A percentile compares a stretch with the other conserved stretches of the same genome.
phyloP scores from a whole-genome alignment of 208 protist species.

The Crithidia sp. region DNA sequence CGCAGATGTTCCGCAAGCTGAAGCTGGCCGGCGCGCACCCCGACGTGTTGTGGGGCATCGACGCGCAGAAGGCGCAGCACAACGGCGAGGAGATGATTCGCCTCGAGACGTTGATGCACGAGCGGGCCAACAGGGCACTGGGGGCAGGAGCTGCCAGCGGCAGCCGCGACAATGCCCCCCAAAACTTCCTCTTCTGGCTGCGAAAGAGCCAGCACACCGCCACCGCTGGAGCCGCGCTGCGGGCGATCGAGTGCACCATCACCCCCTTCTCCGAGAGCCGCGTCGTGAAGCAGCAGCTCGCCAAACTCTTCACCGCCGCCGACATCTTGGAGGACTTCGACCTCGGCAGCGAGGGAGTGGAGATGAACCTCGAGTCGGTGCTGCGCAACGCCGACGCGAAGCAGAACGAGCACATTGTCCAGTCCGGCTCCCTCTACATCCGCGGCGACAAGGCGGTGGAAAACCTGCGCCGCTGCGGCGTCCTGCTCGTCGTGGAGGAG shows the following conservation, averaged over 20 bases:
- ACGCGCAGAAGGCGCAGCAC: slow-evolving; percentile 87
- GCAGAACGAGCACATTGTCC: slow-evolving; percentile 68
- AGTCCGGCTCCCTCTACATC: slow-evolving; percentile 70
- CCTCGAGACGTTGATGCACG: slow-evolving; percentile 81
- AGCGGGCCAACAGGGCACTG: slow-evolving; percentile 30
- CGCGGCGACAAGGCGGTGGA: slow-evolving; percentile 77
- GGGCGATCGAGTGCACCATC: slow-evolving; percentile 60
- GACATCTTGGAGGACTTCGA: slow-evolving; percentile 79
- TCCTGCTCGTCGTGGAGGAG: slow-evolving; percentile 77
- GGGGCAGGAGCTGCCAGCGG: not conserved
- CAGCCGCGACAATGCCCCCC: slow-evolving; percentile 30
- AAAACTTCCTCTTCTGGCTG: slow-evolving; percentile 80
- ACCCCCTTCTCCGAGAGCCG: slow-evolving; percentile 48
- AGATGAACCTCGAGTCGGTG: slow-evolving; percentile 70
- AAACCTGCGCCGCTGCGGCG: slow-evolving; percentile 72
- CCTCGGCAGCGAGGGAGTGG: slow-evolving; percentile 42
- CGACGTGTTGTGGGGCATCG: slow-evolving; percentile 83
- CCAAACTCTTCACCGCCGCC: slow-evolving; percentile 63
- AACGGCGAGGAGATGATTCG: slow-evolving; percentile 89
- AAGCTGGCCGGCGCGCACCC: slow-evolving; percentile 87
- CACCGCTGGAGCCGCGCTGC: slow-evolving; percentile 22
- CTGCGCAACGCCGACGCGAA: slow-evolving; percentile 71
- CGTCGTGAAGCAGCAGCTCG: slow-evolving; percentile 73
- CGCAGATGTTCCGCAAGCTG: slow-evolving; percentile 85
- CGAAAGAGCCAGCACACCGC: not conserved